Evolutionary conservation across 164 flowering plant genomes (phyloP), one percentile per base, ranked within the genome.

Genomic region (Magnolia changhungtana): DNA sequence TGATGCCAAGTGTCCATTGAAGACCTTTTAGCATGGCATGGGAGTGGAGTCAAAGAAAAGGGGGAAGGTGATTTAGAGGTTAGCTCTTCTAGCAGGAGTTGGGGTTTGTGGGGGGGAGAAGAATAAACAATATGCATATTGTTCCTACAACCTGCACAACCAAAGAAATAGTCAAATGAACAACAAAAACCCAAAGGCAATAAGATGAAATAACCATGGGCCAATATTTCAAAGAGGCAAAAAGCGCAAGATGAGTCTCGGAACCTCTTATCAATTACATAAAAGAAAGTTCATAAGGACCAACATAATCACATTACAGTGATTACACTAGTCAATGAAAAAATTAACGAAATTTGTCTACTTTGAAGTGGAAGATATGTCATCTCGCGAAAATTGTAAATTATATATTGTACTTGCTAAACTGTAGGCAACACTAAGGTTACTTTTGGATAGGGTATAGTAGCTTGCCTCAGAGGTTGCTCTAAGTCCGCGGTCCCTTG

Each of bases 391-490:
- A 29, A 68, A 29, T 55, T 8, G 16, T 59, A 9, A 50, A 50
- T 23, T 23, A 20, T 21, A 7, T 8, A 52, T 52, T 52, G 58
- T 1, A 52, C 58, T 52, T n/a, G 31, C 16, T 6, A 65, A 65
- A n/a, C 1, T 24, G 27, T 24, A 24, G 27, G 13, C 24, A 82
- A 81, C 71, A 80, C 75, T 85, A 79, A 92, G 27, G 89, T 90
- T 89, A 88, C 86, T 91, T 74, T 78, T 86, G 75, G 74, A 75
- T 81, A 87, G 85, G 80, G 83, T 81, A 89, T 85, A 90, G 85
- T 88, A 86, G 89, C 98, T 95, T 95, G 95, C 99, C 99, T 95
- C 97, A 73, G 99, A 88, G 80, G 92, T 85, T 80, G 99, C 98
- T 81, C 99, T 86, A 81, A 95, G 90, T 76, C 99, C 98, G 73